Conservation (phyloP, 2,329 filamentous ascomycete species). For the Fusarium drepaniforme region DNA sequence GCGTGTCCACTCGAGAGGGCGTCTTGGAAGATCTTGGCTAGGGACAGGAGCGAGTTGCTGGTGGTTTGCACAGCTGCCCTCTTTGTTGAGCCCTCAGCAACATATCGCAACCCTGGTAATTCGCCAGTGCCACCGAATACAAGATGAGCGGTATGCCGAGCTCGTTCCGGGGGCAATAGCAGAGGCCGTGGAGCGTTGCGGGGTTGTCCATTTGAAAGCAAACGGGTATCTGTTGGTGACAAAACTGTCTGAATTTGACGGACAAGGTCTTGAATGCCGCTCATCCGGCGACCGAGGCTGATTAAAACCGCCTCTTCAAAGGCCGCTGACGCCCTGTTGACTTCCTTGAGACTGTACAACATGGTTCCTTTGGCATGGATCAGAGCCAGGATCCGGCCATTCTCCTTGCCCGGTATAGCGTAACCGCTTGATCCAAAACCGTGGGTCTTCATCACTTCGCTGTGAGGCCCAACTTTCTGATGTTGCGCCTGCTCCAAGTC, state of each 20-base stretch:
- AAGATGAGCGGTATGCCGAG: slow-evolving; percentile 83
- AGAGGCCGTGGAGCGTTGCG: slow-evolving; percentile 63
- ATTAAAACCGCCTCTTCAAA: slow-evolving; percentile 97
- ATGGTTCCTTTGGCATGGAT: slow-evolving; percentile 99
- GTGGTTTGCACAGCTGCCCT: slow-evolving; percentile 91
- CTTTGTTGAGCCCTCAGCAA: slow-evolving; percentile 74
- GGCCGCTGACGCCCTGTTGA: slow-evolving; percentile 82
- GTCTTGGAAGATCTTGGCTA: slow-evolving; percentile 98
- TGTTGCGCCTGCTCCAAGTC: slow-evolving; percentile 40
- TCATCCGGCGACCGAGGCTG: slow-evolving; percentile 78
- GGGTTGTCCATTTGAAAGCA: slow-evolving; percentile 19
- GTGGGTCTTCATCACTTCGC: slow-evolving; percentile 35
- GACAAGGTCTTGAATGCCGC: slow-evolving; percentile 83
- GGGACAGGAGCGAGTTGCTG: slow-evolving; percentile 92
- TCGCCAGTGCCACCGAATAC: slow-evolving; percentile 83
- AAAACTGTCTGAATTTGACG: slow-evolving; percentile 80
- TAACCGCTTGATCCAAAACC: slow-evolving; percentile 71
- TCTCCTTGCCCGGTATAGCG: slow-evolving; percentile 85
- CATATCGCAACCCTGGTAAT: slow-evolving; percentile 82
- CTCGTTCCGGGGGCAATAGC: slow-evolving; percentile 84
- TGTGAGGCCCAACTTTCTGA: slow-evolving; percentile 33
- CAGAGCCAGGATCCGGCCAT: slow-evolving; percentile 91
- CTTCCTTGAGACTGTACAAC: slow-evolving; percentile 90
- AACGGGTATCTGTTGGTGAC: slow-evolving; percentile 48
- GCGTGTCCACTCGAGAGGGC: slow-evolving; percentile 82